A percentile compares a stretch with the other conserved stretches of the same genome.
Conservation (phyloP, 345 rosid genomes). For the Boechera retrofracta region DNA sequence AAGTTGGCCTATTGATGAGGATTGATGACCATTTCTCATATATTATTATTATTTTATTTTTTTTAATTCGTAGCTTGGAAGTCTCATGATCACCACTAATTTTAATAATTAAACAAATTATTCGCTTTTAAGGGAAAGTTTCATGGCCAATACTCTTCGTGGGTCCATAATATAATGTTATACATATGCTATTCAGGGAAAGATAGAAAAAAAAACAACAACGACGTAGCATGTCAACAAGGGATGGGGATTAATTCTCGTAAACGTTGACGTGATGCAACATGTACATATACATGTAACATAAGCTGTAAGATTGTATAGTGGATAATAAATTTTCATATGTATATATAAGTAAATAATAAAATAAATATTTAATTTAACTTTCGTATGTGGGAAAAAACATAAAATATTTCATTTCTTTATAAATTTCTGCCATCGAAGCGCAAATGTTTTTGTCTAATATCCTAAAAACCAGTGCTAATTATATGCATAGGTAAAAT, state of each 20-base stretch:
- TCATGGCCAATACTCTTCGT: constrained; percentile 6
- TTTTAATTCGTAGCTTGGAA: constrained; percentile 23
- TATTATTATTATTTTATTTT: background rate
- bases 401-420: background rate
- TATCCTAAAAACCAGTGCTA: background rate
- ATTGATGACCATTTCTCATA: constrained; percentile 25
- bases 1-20: constrained; percentile 32
- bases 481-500: background rate
- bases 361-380: background rate
- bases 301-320: background rate
- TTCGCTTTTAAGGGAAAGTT: constrained; percentile 1
- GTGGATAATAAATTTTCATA: background rate
- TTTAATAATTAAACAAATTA: background rate
- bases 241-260: background rate
- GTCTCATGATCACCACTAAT: constrained; percentile 35
- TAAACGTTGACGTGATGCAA: background rate
- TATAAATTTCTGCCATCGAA: background rate
- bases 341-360: background rate
- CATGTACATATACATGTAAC: constrained; percentile 1
- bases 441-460: background rate
- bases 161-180: constrained; percentile 13
- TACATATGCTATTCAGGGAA: background rate
- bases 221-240: constrained; percentile 10
- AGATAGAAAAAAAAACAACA: background rate
- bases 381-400: background rate